phyloP scores from a whole-genome alignment of 257 asterid genomes.

The Leptodermis oblonga region DNA sequence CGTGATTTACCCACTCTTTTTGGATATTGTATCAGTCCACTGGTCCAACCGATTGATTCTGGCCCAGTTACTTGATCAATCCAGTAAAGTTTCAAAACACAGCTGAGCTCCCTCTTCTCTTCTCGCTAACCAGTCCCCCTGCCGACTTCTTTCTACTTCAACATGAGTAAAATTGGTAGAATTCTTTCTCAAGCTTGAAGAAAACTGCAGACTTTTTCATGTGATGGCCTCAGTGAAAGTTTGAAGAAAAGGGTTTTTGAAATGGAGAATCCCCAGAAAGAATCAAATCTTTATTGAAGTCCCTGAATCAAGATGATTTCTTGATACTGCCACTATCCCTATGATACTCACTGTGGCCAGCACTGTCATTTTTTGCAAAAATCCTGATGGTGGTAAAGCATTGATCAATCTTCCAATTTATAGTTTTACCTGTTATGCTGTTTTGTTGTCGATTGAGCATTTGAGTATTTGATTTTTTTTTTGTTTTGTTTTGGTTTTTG shows the following conservation, averaged over 20 bases:
- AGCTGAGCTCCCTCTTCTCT: not conserved
- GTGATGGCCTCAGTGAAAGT: constrained; percentile 57
- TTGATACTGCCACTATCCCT: constrained; percentile 83
- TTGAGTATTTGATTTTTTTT: not conserved
- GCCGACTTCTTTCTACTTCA: not conserved
- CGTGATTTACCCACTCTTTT: too few relatives aligned
- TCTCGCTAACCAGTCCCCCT: not conserved
- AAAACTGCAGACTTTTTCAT: constrained; percentile 45
- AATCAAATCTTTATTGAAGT: constrained; percentile 57
- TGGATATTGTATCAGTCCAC: too few relatives aligned
- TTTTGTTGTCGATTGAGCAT: not conserved
- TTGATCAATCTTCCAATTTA: not conserved
- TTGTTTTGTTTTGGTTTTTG: not conserved
- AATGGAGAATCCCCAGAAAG: constrained; percentile 45
- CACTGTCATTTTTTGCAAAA: constrained; percentile 65
- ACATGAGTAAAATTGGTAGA: constrained; percentile 39
- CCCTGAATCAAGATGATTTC: constrained; percentile 62
- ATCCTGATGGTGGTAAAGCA: constrained; percentile 72
- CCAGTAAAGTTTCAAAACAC: not conserved
- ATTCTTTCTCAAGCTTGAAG: constrained; percentile 32
- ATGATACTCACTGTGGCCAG: constrained; percentile 74
- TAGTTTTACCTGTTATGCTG: not conserved
- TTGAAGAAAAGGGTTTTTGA: constrained; percentile 55
- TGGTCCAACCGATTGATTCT: too few relatives aligned
- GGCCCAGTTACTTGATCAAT: too few relatives aligned